Evolutionary conservation across 2,329 filamentous ascomycete species (phyloP).

Genomic region (Exophiala mesophila): DNA sequence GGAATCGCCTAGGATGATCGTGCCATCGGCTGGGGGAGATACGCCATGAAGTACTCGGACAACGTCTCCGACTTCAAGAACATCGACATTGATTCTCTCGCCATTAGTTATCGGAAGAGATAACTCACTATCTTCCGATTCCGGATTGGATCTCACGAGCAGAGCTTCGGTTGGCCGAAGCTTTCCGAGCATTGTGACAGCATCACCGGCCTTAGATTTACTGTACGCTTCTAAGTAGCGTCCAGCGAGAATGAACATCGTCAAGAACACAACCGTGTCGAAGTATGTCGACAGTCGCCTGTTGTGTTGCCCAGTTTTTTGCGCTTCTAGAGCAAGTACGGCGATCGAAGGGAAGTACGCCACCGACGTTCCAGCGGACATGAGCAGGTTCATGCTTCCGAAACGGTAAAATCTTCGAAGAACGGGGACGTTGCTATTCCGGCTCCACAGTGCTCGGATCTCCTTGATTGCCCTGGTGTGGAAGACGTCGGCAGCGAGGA

Average conservation of each 20-base stretch:
- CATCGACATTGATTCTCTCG: slow-evolving; percentile 54
- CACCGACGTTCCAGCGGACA: slow-evolving; percentile 80
- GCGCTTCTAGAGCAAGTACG: slow-evolving; percentile 60
- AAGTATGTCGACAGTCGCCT: slow-evolving; percentile 55
- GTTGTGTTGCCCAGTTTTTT: background rate
- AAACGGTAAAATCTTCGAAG: slow-evolving; percentile 80
- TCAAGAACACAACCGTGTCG: slow-evolving; percentile 86
- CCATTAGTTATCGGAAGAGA: background rate
- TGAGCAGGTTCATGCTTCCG: slow-evolving; percentile 92
- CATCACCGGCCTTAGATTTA: slow-evolving; percentile 82
- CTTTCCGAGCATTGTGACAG: slow-evolving; percentile 70
- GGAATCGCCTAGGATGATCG: slow-evolving; percentile 78
- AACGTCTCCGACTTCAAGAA: slow-evolving; percentile 83
- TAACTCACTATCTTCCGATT: background rate
- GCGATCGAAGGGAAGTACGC: slow-evolving; percentile 78
- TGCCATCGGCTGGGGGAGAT: slow-evolving; percentile 89
- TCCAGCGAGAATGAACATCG: slow-evolving; percentile 71
- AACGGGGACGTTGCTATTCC: slow-evolving; percentile 65
- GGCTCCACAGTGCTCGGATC: slow-evolving; percentile 71
- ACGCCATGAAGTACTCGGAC: slow-evolving; percentile 89
- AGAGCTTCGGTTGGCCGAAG: slow-evolving; percentile 71
- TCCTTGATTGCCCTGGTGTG: slow-evolving; percentile 75
- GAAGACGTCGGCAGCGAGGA: slow-evolving; percentile 79
- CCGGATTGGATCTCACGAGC: slow-evolving; percentile 45
- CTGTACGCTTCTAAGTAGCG: slow-evolving; percentile 67